A percentile compares a stretch with the other conserved stretches of the same genome.
These are phyloP conservation scores for Adansonia rubrostipa DNA, from an alignment of 441 rosid genomes.

Conservation along the genomic window DNA sequence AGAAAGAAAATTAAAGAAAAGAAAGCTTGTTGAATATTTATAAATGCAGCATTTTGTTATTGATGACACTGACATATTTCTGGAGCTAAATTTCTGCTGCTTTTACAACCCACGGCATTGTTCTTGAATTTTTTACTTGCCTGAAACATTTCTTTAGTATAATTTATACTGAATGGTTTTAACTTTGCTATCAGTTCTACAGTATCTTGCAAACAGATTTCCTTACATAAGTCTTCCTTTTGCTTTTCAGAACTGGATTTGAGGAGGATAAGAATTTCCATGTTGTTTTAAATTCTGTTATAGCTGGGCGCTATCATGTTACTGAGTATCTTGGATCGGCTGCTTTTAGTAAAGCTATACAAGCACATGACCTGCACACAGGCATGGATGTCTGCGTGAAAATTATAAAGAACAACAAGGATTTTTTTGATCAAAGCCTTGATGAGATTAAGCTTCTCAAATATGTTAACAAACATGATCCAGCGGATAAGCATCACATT, in stretches of 20 bases:
- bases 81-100: neutral
- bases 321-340: slow-evolving; percentile 99
- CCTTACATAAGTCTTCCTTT: slow-evolving; percentile 25
- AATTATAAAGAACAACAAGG: slow-evolving; percentile 98
- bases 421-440: slow-evolving; percentile 98
- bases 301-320: slow-evolving; percentile 96
- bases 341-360: slow-evolving; percentile 98
- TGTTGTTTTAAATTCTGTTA: slow-evolving; percentile 88
- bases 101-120: slow-evolving; percentile 1
- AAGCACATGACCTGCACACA: slow-evolving; percentile 95
- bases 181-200: neutral
- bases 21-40: slow-evolving; percentile 20
- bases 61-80: neutral
- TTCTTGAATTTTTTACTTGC: slow-evolving; percentile 2
- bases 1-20: neutral
- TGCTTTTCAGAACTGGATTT: slow-evolving; percentile 85
- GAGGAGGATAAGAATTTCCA: slow-evolving; percentile 99
- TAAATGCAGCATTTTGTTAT: neutral
- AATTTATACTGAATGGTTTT: neutral
- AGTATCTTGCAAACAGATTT: neutral
- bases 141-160: neutral
- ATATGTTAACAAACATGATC: slow-evolving; percentile 97
- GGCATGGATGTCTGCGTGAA: slow-evolving; percentile 97
- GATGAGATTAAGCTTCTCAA: slow-evolving; percentile 98
- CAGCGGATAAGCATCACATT: slow-evolving; percentile 90